Evolutionary conservation across 2,329 filamentous ascomycete species (phyloP), one percentile per base, ranked within the genome.

Genomic region (Cladophialophora bantiana): DNA sequence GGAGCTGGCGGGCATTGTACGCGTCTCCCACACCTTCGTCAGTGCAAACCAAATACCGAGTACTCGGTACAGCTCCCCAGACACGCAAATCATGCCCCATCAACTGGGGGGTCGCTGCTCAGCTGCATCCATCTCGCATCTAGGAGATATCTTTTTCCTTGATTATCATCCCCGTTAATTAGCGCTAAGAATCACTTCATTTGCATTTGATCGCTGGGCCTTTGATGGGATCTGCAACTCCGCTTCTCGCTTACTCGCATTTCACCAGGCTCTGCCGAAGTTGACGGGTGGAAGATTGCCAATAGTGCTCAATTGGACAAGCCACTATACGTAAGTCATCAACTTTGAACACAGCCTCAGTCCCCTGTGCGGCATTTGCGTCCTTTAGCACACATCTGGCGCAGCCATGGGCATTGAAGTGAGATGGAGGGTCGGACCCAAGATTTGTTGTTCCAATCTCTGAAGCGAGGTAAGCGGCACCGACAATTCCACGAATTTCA

Each of bases 401-500:
- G 18, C n/a, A 20, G 6, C 40, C 40, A 6, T 18, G 7, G 40
- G 15, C 7, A n/a, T 45, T 50, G 18, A 26, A 13, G 18, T 18
- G 18, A 50, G 45, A 50, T 26, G 18, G 45, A 50, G 18, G 45
- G 6, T 50, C 10, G 18, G 18, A 26, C 9, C 7, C 18, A 26
- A 50, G 9, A 50, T 50, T 7, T 2, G 20, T 59, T 52, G 26
- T 38, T 18, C 53, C 32, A 18, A 56, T 56, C 53, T 52, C 50
- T 60, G 20, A 35, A 50, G 13, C 42, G 36, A 48, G 18, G 45
- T 20, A 50, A 50, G 9, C 10, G 26, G 4, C 15, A 50, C 18
- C 9, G 45, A 50, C 18, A 20, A 3, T 50, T 50, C 45, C 20
- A 9, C 26, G 45, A 20, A 26, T 26, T 59, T 20, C 75, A 81